Base-by-base conservation (phyloP, 2,329 filamentous ascomycete species). In the Pestalotiopsis sp. region DNA sequence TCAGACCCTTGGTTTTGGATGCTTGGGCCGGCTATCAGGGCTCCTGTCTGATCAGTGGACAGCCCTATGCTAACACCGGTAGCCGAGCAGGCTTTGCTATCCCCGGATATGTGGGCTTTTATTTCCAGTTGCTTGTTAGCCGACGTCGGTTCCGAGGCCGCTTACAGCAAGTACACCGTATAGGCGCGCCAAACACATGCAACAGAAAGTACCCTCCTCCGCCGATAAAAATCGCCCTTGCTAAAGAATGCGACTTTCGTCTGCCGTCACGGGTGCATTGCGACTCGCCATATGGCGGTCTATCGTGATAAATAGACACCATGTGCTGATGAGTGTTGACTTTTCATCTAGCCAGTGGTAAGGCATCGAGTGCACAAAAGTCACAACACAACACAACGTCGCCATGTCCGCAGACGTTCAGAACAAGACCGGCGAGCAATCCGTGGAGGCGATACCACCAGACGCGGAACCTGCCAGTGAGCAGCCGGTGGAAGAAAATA, bases 71-170 rank as follows among this genome's bases (percentile, higher is more conserved):
- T 52, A 52, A 52, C 7, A 52, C 44, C 44, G 44, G 44, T 10
- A 52, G 44, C 44, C 44, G 44, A 52, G 14, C 44, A 52, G 44
- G 44, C 17, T n/a, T n/a, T 52, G 44, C 44, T n/a, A 52, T n/a
- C 7, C 20, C 44, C 44, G 44, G 22, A 52, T 52, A n/a, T 52
- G 44, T 52, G 44, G 44, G 44, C 17, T n/a, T n/a, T 52, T 20
- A 52, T 52, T 52, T n/a, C 44, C 44, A 52, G 17, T n/a, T 52
- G 44, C 9, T 52, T 17, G n/a, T 61, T 58, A 66, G 64, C 67
- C 67, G 67, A 10, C 44, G 17, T 68, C 67, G 67, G 67, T 60
- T 68, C 67, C 67, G 67, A 63, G 39, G 9, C 30, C 38, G 58
- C 63, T 58, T 40, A 56, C 2, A 13, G 13, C 17, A 39, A 30